These are phyloP conservation scores for Yamadazyma atmosphaerica DNA, from an alignment of 1,139 yeast species.

Conservation along the genomic window DNA sequence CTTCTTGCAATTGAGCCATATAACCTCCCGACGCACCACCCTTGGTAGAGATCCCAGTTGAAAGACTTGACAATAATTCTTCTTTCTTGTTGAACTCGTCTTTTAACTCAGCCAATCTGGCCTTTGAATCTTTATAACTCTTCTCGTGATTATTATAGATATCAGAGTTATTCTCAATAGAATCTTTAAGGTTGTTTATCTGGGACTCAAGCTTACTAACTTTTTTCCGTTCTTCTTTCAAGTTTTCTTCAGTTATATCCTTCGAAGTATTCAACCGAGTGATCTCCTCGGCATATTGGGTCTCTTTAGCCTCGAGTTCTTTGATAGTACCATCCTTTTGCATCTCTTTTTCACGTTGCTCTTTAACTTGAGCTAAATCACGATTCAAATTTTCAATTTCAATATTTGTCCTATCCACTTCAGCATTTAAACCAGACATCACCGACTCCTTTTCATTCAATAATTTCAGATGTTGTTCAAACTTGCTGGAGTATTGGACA, in stretches of 20 bases:
- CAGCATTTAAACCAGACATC: constrained; percentile 35
- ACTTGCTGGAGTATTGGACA: constrained; percentile 41
- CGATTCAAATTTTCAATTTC: constrained; percentile 63
- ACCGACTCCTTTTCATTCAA: constrained; percentile 36
- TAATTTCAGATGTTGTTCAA: constrained; percentile 39
- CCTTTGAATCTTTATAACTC: constrained; percentile 46
- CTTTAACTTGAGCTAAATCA: constrained; percentile 59
- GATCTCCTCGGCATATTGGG: constrained; percentile 59
- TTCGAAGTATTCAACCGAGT: constrained; percentile 68
- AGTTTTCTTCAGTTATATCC: constrained; percentile 56
- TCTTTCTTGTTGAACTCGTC: constrained; percentile 62
- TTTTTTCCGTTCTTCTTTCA: constrained; percentile 46
- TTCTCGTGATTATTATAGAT: constrained; percentile 27
- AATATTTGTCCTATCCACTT: constrained; percentile 43
- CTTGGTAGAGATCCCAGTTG: constrained; percentile 87
- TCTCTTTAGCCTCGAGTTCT: constrained; percentile 60
- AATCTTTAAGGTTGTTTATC: constrained; percentile 17
- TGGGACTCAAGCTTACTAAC: constrained; percentile 18
- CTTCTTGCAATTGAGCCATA: constrained; percentile 67
- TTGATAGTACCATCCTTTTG: constrained; percentile 63
- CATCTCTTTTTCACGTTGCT: constrained; percentile 58
- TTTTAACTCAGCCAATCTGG: constrained; percentile 44
- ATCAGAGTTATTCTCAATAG: constrained; percentile 32
- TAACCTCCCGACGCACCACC: constrained; percentile 82
- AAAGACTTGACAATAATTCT: constrained; percentile 76